These are phyloP conservation scores for Macrolepiota albuminosa DNA, from an alignment of 768 basidiomycete species.

Conservation along the genomic window DNA sequence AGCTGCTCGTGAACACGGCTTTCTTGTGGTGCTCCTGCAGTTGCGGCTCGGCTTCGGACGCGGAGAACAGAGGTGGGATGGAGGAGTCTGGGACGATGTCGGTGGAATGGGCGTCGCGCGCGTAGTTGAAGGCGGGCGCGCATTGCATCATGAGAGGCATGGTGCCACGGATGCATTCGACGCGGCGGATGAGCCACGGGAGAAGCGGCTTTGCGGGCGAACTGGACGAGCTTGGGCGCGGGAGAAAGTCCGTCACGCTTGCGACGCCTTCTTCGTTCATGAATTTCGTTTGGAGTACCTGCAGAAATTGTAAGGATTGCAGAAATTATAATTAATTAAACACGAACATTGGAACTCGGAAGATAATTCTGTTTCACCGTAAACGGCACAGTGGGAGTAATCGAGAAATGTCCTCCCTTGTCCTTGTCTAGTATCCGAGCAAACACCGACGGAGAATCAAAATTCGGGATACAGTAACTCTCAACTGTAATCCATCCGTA, in stretches of 20 bases:
- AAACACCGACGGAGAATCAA: conserved; percentile 91
- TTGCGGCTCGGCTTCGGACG: neutral
- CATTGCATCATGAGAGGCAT: conserved; percentile 84
- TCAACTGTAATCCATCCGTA: conserved; percentile 51
- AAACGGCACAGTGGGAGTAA: conserved; percentile 67
- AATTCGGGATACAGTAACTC: conserved; percentile 89
- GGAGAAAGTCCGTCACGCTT: conserved; percentile 81
- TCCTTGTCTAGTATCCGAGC: conserved; percentile 86
- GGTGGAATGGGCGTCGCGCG: conserved; percentile 68
- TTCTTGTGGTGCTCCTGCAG: conserved; percentile 34
- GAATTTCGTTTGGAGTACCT: conserved; percentile 90
- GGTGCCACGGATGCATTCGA: conserved; percentile 83
- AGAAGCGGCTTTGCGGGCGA: conserved; percentile 57
- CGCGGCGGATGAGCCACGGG: conserved; percentile 79
- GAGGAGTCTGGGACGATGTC: conserved; percentile 44
- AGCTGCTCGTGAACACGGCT: conserved; percentile 52
- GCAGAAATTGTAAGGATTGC: neutral
- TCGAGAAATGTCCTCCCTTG: conserved; percentile 91
- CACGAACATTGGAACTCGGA: conserved; percentile 68
- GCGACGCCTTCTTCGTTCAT: conserved; percentile 87
- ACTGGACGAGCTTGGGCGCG: conserved; percentile 46
- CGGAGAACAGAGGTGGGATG: conserved; percentile 8
- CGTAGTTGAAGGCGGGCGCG: conserved; percentile 96
- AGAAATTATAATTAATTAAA: neutral
- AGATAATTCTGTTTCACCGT: conserved; percentile 80